phyloP scores from a whole-genome alignment of 2,329 filamentous ascomycete genomes.

The Elsinoe necatrix region DNA sequence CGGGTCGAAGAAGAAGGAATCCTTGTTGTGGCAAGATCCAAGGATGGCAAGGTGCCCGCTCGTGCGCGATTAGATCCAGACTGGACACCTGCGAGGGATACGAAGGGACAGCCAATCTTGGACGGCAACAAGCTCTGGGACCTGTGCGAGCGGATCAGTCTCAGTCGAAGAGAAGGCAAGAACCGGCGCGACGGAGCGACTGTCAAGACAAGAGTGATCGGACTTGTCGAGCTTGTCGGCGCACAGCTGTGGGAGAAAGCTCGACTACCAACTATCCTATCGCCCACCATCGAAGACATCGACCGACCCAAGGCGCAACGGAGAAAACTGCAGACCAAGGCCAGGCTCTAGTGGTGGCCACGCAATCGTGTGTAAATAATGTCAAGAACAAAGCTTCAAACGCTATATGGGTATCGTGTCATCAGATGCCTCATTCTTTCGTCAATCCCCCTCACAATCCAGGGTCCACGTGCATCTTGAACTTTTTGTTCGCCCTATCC shows the following conservation, averaged over 20 bases:
- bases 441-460: conserved; percentile 51
- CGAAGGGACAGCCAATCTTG: conserved; percentile 53
- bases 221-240: conserved; percentile 67
- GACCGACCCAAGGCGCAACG: conserved; percentile 6
- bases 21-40: conserved; percentile 61
- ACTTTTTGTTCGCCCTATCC: conserved; percentile 84
- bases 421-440: not conserved
- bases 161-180: conserved; percentile 81
- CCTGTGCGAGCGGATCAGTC: conserved; percentile 81
- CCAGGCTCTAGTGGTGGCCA: not conserved
- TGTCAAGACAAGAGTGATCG: conserved; percentile 71
- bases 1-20: conserved; percentile 89
- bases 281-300: not conserved
- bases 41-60: conserved; percentile 53
- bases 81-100: conserved; percentile 55
- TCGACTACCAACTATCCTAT: not conserved
- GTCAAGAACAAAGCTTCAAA: conserved; percentile 10
- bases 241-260: conserved; percentile 54
- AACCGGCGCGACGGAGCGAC: conserved; percentile 89
- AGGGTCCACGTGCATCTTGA: conserved; percentile 72
- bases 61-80: conserved; percentile 55
- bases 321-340: conserved; percentile 13
- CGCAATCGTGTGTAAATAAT: not conserved
- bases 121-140: conserved; percentile 72
- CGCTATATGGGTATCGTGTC: conserved; percentile 13